Percentiles rank a stretch among this genome's conserved stretches.
These are phyloP conservation scores for Acacia concinna DNA, from an alignment of 331 rosid genomes.

Conservation along the genomic window DNA sequence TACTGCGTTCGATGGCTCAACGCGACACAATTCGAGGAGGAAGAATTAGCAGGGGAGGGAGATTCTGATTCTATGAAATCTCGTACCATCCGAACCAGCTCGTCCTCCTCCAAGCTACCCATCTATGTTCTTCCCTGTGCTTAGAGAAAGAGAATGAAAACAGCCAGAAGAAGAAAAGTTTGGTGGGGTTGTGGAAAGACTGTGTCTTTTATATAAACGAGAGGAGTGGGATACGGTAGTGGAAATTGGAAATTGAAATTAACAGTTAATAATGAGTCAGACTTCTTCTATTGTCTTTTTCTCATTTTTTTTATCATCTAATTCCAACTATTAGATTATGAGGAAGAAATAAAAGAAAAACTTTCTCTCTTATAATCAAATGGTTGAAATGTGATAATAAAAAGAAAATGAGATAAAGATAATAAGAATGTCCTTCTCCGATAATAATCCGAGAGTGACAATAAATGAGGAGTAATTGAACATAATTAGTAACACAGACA, in stretches of 20 bases:
- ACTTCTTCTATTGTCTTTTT: no score
- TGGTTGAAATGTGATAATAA: no score
- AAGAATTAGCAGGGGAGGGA: conserved; percentile 27
- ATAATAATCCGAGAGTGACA: conserved; percentile 27
- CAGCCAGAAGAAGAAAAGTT: neutral
- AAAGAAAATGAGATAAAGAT: no score
- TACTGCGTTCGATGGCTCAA: conserved; percentile 36
- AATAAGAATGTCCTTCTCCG: no score
- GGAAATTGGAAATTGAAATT: conserved; percentile 13
- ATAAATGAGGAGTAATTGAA: conserved; percentile 32
- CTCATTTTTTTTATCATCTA: no score
- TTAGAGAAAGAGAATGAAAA: neutral
- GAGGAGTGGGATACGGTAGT: conserved; percentile 25
- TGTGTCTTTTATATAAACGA: neutral
- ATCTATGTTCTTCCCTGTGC: conserved; percentile 21
- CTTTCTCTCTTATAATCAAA: no score
- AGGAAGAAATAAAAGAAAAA: no score
- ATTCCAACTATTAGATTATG: no score
- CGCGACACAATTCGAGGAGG: conserved; percentile 44
- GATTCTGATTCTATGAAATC: conserved; percentile 73
- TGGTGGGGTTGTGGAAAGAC: neutral
- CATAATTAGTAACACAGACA: neutral
- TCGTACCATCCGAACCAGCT: conserved; percentile 60
- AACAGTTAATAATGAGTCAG: no score
- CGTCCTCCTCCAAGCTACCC: conserved; percentile 70